phyloP scores from a whole-genome alignment of 805 yeast genomes.

The Zygosaccharomyces lentus region DNA sequence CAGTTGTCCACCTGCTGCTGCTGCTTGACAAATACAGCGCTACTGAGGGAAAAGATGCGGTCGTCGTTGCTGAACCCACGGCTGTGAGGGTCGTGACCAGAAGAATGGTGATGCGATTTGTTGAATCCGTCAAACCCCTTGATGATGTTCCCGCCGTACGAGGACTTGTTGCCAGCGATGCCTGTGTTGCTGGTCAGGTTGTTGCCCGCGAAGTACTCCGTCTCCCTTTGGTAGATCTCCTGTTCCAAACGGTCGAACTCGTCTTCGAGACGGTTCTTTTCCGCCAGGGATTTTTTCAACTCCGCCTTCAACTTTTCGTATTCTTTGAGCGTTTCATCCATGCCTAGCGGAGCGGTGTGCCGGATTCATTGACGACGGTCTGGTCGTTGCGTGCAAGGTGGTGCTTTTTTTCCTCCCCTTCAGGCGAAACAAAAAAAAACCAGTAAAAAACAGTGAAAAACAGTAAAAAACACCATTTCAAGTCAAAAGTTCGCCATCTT shows the following conservation, averaged over 20 bases:
- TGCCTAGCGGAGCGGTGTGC: background rate
- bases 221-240: constrained; percentile 71
- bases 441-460: background rate
- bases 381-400: background rate
- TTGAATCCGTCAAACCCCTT: constrained; percentile 84
- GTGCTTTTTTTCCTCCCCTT: background rate
- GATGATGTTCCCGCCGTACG: constrained; percentile 60
- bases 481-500: background rate
- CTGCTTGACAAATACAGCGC: constrained; percentile 63
- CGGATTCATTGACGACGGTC: background rate
- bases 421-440: background rate
- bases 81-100: constrained; percentile 14
- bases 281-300: constrained; percentile 56
- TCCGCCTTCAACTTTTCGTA: constrained; percentile 66
- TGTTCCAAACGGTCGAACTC: constrained; percentile 66
- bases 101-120: constrained; percentile 38
- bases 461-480: background rate
- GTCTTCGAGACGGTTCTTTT: constrained; percentile 62
- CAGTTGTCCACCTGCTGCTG: constrained; percentile 35
- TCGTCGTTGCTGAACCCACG: constrained; percentile 61
- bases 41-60: constrained; percentile 72
- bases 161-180: constrained; percentile 14
- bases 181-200: constrained; percentile 35
- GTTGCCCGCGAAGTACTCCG: constrained; percentile 69
- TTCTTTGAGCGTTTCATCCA: constrained; percentile 36